A percentile compares a stretch with the other conserved stretches of the same genome.
Conservation (phyloP, 371 early-diverging fungal species). For the Circinella minor region DNA sequence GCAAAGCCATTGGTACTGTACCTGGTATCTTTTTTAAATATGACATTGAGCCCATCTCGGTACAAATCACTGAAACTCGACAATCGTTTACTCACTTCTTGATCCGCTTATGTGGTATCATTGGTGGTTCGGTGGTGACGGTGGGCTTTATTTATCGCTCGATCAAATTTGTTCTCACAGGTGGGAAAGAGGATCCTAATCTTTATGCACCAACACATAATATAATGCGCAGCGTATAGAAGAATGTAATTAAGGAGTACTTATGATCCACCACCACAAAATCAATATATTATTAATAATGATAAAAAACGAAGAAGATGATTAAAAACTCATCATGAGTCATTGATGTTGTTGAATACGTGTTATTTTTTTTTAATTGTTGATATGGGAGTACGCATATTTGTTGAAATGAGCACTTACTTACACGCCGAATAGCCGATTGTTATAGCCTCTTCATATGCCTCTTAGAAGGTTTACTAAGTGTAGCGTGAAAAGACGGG, state of each 20-base stretch:
- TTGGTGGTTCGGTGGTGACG: conserved; percentile 82
- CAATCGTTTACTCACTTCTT: conserved; percentile 73
- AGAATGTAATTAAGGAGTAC: not conserved
- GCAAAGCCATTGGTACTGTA: conserved; percentile 25
- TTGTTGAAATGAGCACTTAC: too few relatives aligned
- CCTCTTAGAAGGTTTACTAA: too few relatives aligned
- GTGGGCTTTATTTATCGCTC: conserved; percentile 58
- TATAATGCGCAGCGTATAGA: conserved; percentile 39
- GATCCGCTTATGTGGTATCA: conserved; percentile 85
- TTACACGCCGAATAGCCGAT: too few relatives aligned
- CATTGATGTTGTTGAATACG: not conserved
- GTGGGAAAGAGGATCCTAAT: conserved; percentile 49
- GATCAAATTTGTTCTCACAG: conserved; percentile 38
- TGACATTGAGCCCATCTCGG: conserved; percentile 87
- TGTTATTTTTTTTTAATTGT: too few relatives aligned
- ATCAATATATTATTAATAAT: not conserved
- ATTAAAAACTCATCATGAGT: not conserved
- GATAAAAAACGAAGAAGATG: not conserved
- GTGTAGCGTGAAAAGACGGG: too few relatives aligned
- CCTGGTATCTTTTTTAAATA: conserved; percentile 89
- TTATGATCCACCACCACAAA: not conserved
- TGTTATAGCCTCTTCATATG: too few relatives aligned
- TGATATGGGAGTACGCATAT: too few relatives aligned
- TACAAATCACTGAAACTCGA: conserved; percentile 75
- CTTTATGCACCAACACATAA: conserved; percentile 41